A percentile compares a stretch with the other conserved stretches of the same genome.
phyloP scores from a whole-genome alignment of 305 asterid genomes.

The Solanum hybrid region DNA sequence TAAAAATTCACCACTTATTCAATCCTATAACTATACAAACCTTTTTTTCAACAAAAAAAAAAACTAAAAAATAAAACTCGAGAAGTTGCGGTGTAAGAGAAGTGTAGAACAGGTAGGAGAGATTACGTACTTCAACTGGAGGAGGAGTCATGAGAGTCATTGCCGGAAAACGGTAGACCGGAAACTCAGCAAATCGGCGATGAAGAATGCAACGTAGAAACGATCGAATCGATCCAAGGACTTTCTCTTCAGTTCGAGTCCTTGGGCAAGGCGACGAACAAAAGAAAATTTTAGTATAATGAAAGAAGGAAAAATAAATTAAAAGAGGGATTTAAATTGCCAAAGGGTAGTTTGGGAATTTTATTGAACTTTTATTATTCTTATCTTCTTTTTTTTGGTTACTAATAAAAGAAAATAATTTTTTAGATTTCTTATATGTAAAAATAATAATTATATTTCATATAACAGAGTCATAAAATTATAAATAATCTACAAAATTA shows the following conservation, averaged over 20 bases:
- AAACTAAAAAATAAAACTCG: background rate
- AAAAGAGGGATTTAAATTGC: background rate
- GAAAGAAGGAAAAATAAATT: background rate
- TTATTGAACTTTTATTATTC: background rate
- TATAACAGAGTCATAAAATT: background rate
- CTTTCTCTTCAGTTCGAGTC: background rate
- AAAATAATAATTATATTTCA: background rate
- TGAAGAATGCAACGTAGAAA: background rate
- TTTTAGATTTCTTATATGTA: background rate
- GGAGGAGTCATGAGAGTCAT: slow-evolving; percentile 21
- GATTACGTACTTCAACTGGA: slow-evolving; percentile 19
- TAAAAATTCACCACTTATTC: background rate
- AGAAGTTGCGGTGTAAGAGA: background rate
- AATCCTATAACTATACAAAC: background rate
- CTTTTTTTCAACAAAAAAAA: background rate
- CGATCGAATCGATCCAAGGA: slow-evolving; percentile 4
- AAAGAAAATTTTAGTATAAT: background rate
- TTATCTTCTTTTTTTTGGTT: background rate
- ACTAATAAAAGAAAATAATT: background rate
- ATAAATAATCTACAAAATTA: background rate
- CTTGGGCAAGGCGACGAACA: background rate
- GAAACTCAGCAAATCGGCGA: slow-evolving; percentile 15
- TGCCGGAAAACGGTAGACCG: background rate
- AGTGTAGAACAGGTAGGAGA: background rate
- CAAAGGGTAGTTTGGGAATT: background rate